Conservation (phyloP, 768 basidiomycete genomes). For the Auriscalpium vulgare region DNA sequence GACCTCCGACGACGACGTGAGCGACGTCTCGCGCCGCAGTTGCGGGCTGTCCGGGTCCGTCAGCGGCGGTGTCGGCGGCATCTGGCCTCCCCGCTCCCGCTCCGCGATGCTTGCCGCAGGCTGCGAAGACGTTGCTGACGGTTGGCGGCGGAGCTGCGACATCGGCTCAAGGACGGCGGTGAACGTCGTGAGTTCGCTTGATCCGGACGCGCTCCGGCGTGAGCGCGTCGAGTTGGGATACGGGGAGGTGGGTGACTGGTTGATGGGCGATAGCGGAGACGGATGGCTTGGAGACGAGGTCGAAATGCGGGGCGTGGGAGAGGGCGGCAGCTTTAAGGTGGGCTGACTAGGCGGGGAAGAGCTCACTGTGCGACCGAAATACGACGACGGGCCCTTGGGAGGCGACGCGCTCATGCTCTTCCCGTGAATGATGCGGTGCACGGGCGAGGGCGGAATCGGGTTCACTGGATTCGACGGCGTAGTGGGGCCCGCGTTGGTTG, state of each 20-base stretch:
- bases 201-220: not conserved
- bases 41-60: not conserved
- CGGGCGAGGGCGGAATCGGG: not conserved
- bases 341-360: constrained; percentile 5
- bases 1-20: not conserved
- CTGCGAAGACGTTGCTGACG: too few species aligned
- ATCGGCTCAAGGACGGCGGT: too few species aligned
- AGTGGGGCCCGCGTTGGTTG: not conserved
- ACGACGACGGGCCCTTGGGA: not conserved
- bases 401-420: too few species aligned
- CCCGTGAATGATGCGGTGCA: not conserved
- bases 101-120: too few species aligned
- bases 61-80: not conserved
- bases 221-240: not conserved
- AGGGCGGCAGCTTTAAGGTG: not conserved
- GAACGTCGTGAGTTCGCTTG: not conserved
- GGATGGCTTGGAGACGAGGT: not conserved
- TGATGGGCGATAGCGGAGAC: not conserved
- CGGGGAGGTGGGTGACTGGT: not conserved
- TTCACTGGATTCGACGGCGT: not conserved
- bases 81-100: too few species aligned
- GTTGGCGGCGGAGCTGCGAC: too few species aligned
- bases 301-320: not conserved
- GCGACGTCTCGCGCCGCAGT: not conserved
- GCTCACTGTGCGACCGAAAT: constrained; percentile 1